These are phyloP conservation scores for Delitschia confertaspora DNA, from an alignment of 495 filamentous ascomycete species.

Conservation along the genomic window DNA sequence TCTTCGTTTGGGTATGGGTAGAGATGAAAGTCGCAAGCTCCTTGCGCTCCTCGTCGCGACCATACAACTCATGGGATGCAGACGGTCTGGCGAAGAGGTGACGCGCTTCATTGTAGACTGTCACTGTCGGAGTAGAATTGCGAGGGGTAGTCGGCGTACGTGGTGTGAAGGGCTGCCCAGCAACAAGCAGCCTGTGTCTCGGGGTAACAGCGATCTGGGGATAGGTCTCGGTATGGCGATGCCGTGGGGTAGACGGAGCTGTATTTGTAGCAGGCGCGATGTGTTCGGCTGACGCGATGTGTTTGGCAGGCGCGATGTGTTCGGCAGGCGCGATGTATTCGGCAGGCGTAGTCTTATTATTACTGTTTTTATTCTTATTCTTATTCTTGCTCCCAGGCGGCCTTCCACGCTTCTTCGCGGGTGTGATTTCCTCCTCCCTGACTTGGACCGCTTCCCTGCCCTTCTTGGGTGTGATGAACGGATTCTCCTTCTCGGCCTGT, in stretches of 20 bases:
- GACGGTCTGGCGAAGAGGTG: slow-evolving; percentile 75
- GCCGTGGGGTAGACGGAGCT: slow-evolving; percentile 57
- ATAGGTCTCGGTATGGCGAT: slow-evolving; percentile 54
- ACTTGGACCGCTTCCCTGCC: slow-evolving; percentile 31
- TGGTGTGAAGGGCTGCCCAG: slow-evolving; percentile 45
- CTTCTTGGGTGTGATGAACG: slow-evolving; percentile 34
- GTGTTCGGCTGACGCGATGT: slow-evolving; percentile 31
- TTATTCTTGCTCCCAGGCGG: no score
- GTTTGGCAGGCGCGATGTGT: slow-evolving; percentile 27
- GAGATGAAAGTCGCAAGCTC: slow-evolving; percentile 63
- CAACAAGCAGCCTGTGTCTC: slow-evolving; percentile 55
- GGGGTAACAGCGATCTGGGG: slow-evolving; percentile 59
- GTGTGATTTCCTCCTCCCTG: slow-evolving; percentile 34
- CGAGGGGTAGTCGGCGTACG: slow-evolving; percentile 53
- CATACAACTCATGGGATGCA: slow-evolving; percentile 66
- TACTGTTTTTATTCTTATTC: no score
- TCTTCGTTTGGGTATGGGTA: slow-evolving; percentile 47
- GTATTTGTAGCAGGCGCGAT: slow-evolving; percentile 23
- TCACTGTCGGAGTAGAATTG: slow-evolving; percentile 54
- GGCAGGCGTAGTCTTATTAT: slow-evolving; percentile 29
- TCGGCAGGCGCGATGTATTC: slow-evolving; percentile 31
- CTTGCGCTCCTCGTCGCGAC: slow-evolving; percentile 68
- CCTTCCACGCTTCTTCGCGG: slow-evolving; percentile 14
- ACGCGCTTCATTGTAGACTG: slow-evolving; percentile 78
- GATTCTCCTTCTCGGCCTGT: slow-evolving; percentile 49